A percentile compares a stretch with the other conserved stretches of the same genome.
These are phyloP conservation scores for Elasticomyces elasticus DNA, from an alignment of 495 filamentous ascomycete species.

Conservation along the genomic window DNA sequence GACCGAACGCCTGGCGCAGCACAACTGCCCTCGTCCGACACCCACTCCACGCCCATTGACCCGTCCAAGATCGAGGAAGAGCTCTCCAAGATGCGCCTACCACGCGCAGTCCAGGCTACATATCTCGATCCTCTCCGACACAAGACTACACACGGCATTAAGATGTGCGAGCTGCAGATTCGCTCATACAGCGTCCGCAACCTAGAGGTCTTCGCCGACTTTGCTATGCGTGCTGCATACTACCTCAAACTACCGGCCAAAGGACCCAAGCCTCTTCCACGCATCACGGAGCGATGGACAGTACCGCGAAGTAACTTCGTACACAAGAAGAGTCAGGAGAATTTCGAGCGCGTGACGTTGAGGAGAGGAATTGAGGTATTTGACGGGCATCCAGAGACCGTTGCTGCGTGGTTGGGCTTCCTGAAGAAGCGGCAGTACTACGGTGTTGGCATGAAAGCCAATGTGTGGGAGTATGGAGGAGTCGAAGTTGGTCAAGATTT, in stretches of 20 bases:
- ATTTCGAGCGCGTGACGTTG: slow-evolving; percentile 84
- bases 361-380: slow-evolving; percentile 84
- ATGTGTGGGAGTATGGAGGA: slow-evolving; percentile 78
- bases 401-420: slow-evolving; percentile 86
- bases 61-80: slow-evolving; percentile 14
- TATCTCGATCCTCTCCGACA: slow-evolving; percentile 80
- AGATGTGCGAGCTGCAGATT: slow-evolving; percentile 81
- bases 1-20: slow-evolving; percentile 1
- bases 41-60: neutral
- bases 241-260: slow-evolving; percentile 79
- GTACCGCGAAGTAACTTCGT: slow-evolving; percentile 84
- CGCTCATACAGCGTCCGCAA: slow-evolving; percentile 86
- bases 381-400: slow-evolving; percentile 79
- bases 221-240: slow-evolving; percentile 88
- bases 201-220: slow-evolving; percentile 89
- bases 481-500: slow-evolving; percentile 35
- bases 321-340: slow-evolving; percentile 95
- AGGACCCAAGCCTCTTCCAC: slow-evolving; percentile 81
- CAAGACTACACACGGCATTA: slow-evolving; percentile 59
- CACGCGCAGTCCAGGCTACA: slow-evolving; percentile 69
- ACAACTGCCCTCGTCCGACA: neutral
- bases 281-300: slow-evolving; percentile 83
- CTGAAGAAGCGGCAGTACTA: slow-evolving; percentile 82
- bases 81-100: slow-evolving; percentile 44
- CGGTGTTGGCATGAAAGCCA: slow-evolving; percentile 97